Base-by-base conservation (phyloP, 106 monocot species). In the Dioscorea alata region DNA sequence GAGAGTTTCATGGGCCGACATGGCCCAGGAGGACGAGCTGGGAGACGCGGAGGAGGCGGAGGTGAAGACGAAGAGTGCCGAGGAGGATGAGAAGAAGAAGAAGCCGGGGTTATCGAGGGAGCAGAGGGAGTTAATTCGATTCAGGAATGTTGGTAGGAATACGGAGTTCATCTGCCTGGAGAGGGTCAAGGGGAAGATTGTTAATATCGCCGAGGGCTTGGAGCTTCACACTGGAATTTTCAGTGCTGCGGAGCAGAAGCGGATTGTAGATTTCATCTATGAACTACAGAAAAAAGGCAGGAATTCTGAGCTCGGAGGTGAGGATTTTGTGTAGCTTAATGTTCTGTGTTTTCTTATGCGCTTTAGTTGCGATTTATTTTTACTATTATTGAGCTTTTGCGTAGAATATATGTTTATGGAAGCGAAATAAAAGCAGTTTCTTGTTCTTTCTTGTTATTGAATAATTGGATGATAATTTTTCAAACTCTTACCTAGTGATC, bases 171-270 rank as follows among this genome's bases (percentile, higher is more conserved):
- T 89, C 12, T 89, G 75, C 60, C 60, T 86, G 42, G 91, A 96
- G 76, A 96, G 86, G 73, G 74, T 96, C 5, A 67, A 61, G 18
- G 84, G 89, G 54, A 86, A 60, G 76, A 59, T 78, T 13, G 70
- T 74, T 4, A 96, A 96, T 61, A 82, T 96, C 22, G 66, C 89
- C 4, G 80, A 78, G 0, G 89, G 96, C 17, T 67, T 97, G 23
- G 96, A 97, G 78, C 75, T 97, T 20, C 96, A 97, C 58, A 75
- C 81, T 22, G 89, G 92, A 12, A 86, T 97, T 22, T 97, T 97
- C 56, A 97, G 89, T 67, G 81, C 77, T 1, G 78, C 69, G 1
- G 96, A 96, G 80, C 91, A 92, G 84, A 84, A 83, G 67, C 77
- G 86, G 54, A 96, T 96, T 15, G 91, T 96, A 6, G 75, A 83